Evolutionary conservation across 2,329 filamentous ascomycete genomes (phyloP), one percentile per base, ranked within the genome.

Genomic region (Trichoderma pleuroti): DNA sequence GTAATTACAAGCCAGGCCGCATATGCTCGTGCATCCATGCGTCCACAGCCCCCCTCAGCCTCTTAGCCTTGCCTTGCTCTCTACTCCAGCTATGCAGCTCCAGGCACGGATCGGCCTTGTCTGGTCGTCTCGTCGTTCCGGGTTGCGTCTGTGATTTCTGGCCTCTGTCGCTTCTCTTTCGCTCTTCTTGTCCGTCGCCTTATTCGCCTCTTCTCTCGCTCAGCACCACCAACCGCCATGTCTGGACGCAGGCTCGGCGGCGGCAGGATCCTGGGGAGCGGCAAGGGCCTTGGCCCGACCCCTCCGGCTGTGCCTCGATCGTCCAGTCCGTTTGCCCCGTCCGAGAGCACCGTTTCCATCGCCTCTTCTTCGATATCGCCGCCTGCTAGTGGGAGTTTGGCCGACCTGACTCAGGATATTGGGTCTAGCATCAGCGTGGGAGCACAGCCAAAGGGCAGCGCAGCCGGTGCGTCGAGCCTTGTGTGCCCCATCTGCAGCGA

Each of bases 401-500:
- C 91, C 59, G 90, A 91, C 72, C 87, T 92, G 71, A 84, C 87
- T 14, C 93, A 95, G 78, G 94, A 97, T 77, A 87, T 98, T 67
- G 88, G 89, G 46, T 93, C 93, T 69, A 92, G 92, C 77, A 91
- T 98, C 76, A 94, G 92, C 68, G 82, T 96, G 24, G 85, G 82
- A 26, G 81, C 82, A 11, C 83, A 86, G 21, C 84, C 86, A 66
- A 85, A 86, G 84, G 72, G 86, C 86, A 73, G 85, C 83, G 62
- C 86, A 14, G 73, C 76, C 10, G 75, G 78, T 72, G 71, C 88
- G 66, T 88, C 88, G 74, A 88, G 88, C 80, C 89, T 99, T 71
- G 89, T 95, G 69, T 99, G 96, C 80, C 96, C 96, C n/a, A 99
- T 99, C 78, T 99, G 96, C 82, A 94, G 91, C 76, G 97, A 98